Conservation (phyloP, 345 rosid species). For the Lepidium didymum region DNA sequence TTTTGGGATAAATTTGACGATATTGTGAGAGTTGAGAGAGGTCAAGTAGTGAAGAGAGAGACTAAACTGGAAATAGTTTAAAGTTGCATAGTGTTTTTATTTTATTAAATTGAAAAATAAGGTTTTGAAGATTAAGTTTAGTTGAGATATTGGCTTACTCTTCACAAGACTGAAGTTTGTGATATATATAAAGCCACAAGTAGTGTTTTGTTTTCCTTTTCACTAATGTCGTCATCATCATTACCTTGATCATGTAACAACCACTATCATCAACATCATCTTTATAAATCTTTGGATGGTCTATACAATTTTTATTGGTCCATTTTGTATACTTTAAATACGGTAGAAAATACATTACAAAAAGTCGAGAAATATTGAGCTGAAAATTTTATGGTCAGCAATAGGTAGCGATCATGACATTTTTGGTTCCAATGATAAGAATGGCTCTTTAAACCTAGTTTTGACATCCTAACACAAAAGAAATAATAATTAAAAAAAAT, state of each 20-base stretch:
- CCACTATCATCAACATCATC: constrained; percentile 9
- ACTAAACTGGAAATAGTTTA: constrained; percentile 14
- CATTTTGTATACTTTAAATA: neutral
- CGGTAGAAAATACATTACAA: neutral
- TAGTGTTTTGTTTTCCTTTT: constrained; percentile 19
- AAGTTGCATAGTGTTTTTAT: constrained; percentile 12
- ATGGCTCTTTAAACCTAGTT: neutral
- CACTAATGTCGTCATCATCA: constrained; percentile 20
- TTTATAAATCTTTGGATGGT: constrained; percentile 3
- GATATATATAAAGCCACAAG: constrained; percentile 30
- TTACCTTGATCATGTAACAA: constrained; percentile 17
- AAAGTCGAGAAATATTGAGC: neutral
- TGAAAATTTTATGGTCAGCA: constrained; percentile 8
- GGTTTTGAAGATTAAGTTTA: constrained; percentile 3
- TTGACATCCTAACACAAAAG: neutral
- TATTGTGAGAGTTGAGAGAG: constrained; percentile 3
- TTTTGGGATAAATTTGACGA: neutral
- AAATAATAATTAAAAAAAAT: neutral
- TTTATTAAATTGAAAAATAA: neutral
- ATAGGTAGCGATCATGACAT: constrained; percentile 7
- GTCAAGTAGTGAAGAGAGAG: constrained; percentile 10
- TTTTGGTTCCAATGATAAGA: neutral
- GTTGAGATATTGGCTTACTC: constrained; percentile 12
- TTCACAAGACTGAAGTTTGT: constrained; percentile 19
- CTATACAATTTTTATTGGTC: constrained; percentile 12